Percentiles rank a stretch among this genome's conserved stretches.
phyloP scores from a whole-genome alignment of 2,329 filamentous ascomycete species.

The Ophiocordyceps camponoti-saundersi region DNA sequence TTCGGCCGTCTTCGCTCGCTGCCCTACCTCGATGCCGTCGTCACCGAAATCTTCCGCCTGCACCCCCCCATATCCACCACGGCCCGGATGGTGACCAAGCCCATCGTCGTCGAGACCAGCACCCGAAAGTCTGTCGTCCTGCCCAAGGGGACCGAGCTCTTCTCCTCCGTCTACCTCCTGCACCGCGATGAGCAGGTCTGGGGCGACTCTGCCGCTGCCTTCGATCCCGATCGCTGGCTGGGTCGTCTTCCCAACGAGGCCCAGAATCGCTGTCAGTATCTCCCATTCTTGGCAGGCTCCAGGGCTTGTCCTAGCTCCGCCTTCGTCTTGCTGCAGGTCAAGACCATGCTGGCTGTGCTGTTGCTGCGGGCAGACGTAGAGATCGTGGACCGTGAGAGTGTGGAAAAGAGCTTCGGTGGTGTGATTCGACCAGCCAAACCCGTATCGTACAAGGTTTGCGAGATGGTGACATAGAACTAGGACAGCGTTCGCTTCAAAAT shows the following conservation, averaged over 20 bases:
- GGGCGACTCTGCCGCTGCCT: constrained; percentile 1
- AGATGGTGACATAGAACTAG: not conserved
- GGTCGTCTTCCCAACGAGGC: not conserved
- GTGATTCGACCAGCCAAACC: not conserved
- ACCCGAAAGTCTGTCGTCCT: not conserved
- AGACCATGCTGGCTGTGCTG: constrained; percentile 1
- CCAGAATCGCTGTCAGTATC: constrained; percentile 1
- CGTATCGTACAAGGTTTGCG: not conserved
- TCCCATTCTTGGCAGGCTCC: constrained; percentile 1
- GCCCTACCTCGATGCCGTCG: constrained; percentile 1
- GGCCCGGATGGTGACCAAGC: not conserved
- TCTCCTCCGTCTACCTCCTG: constrained; percentile 1
- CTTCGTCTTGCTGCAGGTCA: constrained; percentile 2
- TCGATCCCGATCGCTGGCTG: constrained; percentile 1
- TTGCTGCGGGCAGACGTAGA: constrained; percentile 1
- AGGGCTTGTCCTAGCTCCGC: constrained; percentile 1
- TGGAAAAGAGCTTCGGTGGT: constrained; percentile 1
- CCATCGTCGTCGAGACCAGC: not conserved
- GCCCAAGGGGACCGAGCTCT: not conserved
- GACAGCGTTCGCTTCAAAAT: not conserved
- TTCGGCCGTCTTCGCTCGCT: not conserved
- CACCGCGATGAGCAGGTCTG: constrained; percentile 1
- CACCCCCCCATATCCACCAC: constrained; percentile 1
- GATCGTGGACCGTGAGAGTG: not conserved
- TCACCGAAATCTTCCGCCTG: not conserved